phyloP scores from a whole-genome alignment of 208 protist genomes.

The Eutreptiella sp. region DNA sequence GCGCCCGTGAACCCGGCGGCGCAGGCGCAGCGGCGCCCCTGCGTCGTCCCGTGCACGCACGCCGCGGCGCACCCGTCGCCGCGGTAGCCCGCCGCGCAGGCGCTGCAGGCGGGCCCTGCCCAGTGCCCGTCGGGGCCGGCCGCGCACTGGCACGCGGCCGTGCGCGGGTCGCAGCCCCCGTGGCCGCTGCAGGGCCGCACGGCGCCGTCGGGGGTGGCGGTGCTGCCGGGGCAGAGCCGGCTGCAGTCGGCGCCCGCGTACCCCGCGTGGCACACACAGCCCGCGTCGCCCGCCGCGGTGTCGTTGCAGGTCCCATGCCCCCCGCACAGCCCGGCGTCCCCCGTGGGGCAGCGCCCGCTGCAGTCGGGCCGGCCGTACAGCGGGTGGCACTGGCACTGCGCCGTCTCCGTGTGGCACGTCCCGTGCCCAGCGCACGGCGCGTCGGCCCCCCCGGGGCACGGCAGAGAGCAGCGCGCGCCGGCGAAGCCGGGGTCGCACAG shows the following conservation, averaged over 20 bases:
- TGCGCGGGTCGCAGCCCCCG: neutral
- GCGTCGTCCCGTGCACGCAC: slow-evolving; percentile 16
- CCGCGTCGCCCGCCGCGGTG: neutral
- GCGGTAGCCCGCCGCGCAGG: neutral
- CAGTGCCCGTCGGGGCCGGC: neutral
- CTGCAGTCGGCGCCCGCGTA: slow-evolving; percentile 1
- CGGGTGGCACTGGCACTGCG: neutral
- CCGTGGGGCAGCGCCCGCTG: neutral
- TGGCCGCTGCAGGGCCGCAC: neutral
- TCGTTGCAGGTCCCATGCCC: slow-evolving; percentile 24
- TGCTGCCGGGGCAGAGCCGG: neutral
- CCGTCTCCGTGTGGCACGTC: neutral
- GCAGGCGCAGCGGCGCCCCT: slow-evolving; percentile 6
- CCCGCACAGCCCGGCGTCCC: slow-evolving; percentile 6
- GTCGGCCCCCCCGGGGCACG: too few relatives aligned
- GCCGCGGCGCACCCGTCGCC: neutral
- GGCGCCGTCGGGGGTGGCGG: neutral
- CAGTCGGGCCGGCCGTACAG: neutral
- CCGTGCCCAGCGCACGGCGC: slow-evolving; percentile 16
- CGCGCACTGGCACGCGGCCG: neutral
- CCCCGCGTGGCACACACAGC: slow-evolving; percentile 1
- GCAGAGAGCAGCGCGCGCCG: neutral
- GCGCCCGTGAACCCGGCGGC: neutral
- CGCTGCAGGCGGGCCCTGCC: slow-evolving; percentile 5
- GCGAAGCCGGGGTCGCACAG: slow-evolving; percentile 3